phyloP scores from a whole-genome alignment of 2,329 filamentous ascomycete genomes.

The Coniochaeta sp. region DNA sequence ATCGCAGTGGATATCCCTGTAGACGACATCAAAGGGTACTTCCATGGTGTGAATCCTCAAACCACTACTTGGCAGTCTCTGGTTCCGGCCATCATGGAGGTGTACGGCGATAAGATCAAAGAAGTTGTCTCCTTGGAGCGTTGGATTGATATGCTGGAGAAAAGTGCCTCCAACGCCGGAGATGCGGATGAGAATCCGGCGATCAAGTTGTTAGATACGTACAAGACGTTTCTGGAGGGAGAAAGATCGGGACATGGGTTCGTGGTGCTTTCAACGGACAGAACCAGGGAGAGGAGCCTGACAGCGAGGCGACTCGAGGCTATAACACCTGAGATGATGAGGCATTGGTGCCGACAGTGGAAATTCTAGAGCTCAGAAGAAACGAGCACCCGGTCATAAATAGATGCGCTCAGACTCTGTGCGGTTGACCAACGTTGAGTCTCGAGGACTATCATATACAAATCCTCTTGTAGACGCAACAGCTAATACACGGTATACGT shows the following conservation, averaged over 20 bases:
- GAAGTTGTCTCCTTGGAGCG: slow-evolving; percentile 31
- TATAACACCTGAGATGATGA: slow-evolving; percentile 35
- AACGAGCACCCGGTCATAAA: too few species aligned
- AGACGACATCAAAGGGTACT: slow-evolving; percentile 29
- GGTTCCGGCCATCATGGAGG: slow-evolving; percentile 28
- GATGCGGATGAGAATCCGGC: slow-evolving; percentile 33
- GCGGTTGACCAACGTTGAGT: too few species aligned
- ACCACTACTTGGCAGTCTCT: slow-evolving; percentile 31
- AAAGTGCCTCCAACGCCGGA: slow-evolving; percentile 19
- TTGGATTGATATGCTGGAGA: slow-evolving; percentile 37
- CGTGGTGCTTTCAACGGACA: slow-evolving; percentile 22
- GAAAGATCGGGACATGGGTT: slow-evolving; percentile 16
- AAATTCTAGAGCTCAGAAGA: slow-evolving; percentile 7
- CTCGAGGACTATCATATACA: too few species aligned
- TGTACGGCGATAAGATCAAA: slow-evolving; percentile 29
- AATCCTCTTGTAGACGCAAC: too few species aligned
- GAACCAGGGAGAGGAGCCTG: slow-evolving; percentile 26
- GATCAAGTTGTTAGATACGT: slow-evolving; percentile 45
- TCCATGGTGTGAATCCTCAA: slow-evolving; percentile 41
- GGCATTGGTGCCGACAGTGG: slow-evolving; percentile 41
- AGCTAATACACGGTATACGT: too few species aligned
- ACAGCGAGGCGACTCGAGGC: slow-evolving; percentile 32
- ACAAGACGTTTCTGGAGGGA: slow-evolving; percentile 15
- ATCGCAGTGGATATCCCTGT: slow-evolving; percentile 19
- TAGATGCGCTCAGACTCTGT: too few species aligned